These are phyloP conservation scores for Torulaspora globosa DNA, from an alignment of 1,139 yeast species.

Conservation along the genomic window DNA sequence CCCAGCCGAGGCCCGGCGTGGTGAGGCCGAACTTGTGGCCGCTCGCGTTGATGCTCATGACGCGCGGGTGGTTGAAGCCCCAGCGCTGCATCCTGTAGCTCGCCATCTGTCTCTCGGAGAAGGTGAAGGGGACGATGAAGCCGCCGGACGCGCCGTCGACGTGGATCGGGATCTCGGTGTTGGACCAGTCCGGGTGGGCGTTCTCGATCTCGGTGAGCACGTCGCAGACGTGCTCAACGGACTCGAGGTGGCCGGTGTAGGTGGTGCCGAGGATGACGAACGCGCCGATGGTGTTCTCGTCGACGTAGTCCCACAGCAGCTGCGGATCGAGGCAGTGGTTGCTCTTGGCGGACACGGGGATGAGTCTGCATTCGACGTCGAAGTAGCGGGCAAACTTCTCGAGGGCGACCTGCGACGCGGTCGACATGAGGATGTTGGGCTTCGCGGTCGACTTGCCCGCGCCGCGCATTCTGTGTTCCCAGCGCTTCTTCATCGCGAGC, in stretches of 20 bases:
- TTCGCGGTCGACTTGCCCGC: slow-evolving; percentile 56
- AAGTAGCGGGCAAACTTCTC: slow-evolving; percentile 92
- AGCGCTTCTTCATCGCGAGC: slow-evolving; percentile 79
- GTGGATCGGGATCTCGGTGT: slow-evolving; percentile 76
- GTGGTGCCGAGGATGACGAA: slow-evolving; percentile 89
- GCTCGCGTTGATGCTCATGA: slow-evolving; percentile 81
- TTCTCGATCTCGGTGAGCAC: slow-evolving; percentile 64
- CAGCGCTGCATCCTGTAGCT: slow-evolving; percentile 43
- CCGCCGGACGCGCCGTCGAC: slow-evolving; percentile 95
- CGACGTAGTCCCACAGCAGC: slow-evolving; percentile 59
- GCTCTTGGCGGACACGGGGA: slow-evolving; percentile 57
- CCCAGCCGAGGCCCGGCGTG: slow-evolving; percentile 92
- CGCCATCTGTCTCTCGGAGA: slow-evolving; percentile 50
- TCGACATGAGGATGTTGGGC: slow-evolving; percentile 92
- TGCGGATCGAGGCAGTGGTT: slow-evolving; percentile 62
- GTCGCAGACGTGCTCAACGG: slow-evolving; percentile 56
- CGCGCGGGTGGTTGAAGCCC: slow-evolving; percentile 79
- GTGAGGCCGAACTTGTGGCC: slow-evolving; percentile 93
- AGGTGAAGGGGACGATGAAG: slow-evolving; percentile 77
- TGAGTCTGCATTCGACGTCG: slow-evolving; percentile 79
- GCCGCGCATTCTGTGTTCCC: slow-evolving; percentile 67
- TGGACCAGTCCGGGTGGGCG: slow-evolving; percentile 36
- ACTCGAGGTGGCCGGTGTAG: slow-evolving; percentile 88
- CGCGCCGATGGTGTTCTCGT: slow-evolving; percentile 90
- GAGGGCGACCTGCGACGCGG: slow-evolving; percentile 90